A percentile compares a stretch with the other conserved stretches of the same genome.
phyloP scores from a whole-genome alignment of 169 alveolate genomes.

The Plasmodium falciparum region DNA sequence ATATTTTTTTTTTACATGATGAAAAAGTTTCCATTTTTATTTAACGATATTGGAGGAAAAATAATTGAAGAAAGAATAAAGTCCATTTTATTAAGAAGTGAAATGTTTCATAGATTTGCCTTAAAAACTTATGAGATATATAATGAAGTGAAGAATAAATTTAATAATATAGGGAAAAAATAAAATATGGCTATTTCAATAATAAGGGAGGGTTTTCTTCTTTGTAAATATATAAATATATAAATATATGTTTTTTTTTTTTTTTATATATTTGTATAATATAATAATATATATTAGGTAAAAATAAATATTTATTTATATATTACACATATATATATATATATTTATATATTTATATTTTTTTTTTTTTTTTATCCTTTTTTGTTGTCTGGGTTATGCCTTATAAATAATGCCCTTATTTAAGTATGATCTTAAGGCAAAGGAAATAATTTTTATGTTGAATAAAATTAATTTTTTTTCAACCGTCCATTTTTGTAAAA shows the following conservation, averaged over 20 bases:
- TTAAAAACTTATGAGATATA: constrained; percentile 52
- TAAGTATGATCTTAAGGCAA: constrained; percentile 34
- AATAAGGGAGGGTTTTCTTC: not conserved
- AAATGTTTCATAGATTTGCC: constrained; percentile 72
- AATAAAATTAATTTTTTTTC: constrained; percentile 6
- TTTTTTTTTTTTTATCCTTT: not conserved
- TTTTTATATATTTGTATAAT: not conserved
- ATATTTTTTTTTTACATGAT: constrained; percentile 56
- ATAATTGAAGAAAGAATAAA: constrained; percentile 74
- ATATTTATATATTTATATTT: not conserved
- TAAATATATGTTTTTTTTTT: too few relatives aligned
- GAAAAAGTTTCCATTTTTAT: constrained; percentile 75
- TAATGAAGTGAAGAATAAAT: constrained; percentile 60
- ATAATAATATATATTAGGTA: too few relatives aligned
- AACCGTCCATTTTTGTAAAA: not conserved
- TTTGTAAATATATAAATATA: constrained; percentile 2
- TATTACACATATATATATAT: not conserved
- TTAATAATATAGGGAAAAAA: constrained; percentile 31
- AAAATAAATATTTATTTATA: too few relatives aligned
- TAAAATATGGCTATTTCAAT: not conserved
- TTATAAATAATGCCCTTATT: constrained; percentile 64
- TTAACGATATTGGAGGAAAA: constrained; percentile 76
- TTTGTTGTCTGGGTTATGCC: not conserved
- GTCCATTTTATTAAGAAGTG: constrained; percentile 52
- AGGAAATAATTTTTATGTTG: constrained; percentile 20